Evolutionary conservation across 192 early-diverging fungal genomes (phyloP), one percentile per base, ranked within the genome.

Genomic region (Coemansia sp.): DNA sequence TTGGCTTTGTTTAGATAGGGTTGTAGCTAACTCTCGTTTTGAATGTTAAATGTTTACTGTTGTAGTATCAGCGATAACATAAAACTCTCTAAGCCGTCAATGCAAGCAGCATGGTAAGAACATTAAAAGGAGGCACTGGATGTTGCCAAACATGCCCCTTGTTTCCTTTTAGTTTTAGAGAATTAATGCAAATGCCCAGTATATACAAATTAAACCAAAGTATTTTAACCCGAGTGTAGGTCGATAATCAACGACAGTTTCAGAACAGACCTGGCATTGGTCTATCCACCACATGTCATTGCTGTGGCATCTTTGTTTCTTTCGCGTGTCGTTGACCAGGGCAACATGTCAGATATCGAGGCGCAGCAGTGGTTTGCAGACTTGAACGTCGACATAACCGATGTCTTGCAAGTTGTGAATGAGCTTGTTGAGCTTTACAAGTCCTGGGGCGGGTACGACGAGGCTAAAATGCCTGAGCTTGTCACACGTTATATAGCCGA

Each of bases 241-340:
- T 93, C 84, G 43, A 85, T 95, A 20, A 75, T 94, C 10, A 97
- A 95, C 64, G 95, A 95, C 70, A 87, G 87, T 28, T 94, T 88
- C 64, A 79, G 87, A 33, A 92, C 91, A 1, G 92, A 95, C 59
- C 72, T 92, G 7, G 83, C 86, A 25, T 77, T 97, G n/a, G 68
- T 94, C 43, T 91, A 95, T 62, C 91, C 95, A 13, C 95, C 95
- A 21, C 88, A 95, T 51, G 87, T 95, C 64, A 92, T 97, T 64
- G 94, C 95, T 6, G 56, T 95, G 1, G 89, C 92, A 2, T 85
- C 90, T 12, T 67, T 95, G 53, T 94, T 89, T 55, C 70, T 94
- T 2, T 81, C 79, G 31, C 74, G 72, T 6, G 74, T 76, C 1
- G 61, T 81, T 2, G 79, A 81, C 63, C 72, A 81, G 63, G 79